These are phyloP conservation scores for Claviceps sorghi DNA, from an alignment of 2,329 filamentous ascomycete species.

Conservation along the genomic window DNA sequence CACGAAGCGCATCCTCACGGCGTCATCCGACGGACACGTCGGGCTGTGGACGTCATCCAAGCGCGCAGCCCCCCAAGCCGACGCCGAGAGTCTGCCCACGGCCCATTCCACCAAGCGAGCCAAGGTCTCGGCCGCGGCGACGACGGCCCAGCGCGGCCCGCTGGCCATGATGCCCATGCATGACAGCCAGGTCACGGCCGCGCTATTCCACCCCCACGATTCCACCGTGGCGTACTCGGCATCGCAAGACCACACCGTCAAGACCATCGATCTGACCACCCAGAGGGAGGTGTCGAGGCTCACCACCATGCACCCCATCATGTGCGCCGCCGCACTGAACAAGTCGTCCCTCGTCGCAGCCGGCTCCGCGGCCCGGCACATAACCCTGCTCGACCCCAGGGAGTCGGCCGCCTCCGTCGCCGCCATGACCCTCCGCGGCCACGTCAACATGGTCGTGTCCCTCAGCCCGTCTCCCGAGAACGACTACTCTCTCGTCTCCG, in stretches of 20 bases:
- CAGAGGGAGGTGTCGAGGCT: conserved; percentile 64
- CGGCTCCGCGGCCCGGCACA: conserved; percentile 72
- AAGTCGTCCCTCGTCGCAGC: conserved; percentile 49
- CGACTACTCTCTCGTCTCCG: conserved; percentile 72
- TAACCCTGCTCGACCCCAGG: conserved; percentile 86
- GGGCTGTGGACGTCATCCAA: conserved; percentile 84
- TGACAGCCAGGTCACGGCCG: conserved; percentile 59
- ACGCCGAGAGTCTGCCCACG: conserved; percentile 52
- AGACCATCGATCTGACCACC: conserved; percentile 83
- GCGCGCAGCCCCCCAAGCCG: conserved; percentile 58
- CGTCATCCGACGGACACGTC: conserved; percentile 67
- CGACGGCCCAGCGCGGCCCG: conserved; percentile 60
- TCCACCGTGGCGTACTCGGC: conserved; percentile 80
- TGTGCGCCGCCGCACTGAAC: conserved; percentile 62
- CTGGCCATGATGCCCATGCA: conserved; percentile 60
- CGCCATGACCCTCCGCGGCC: conserved; percentile 82
- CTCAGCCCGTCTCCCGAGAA: conserved; percentile 43
- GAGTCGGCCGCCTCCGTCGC: conserved; percentile 60
- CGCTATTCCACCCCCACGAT: conserved; percentile 74
- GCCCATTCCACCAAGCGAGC: conserved; percentile 60
- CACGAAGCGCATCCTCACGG: conserved; percentile 68
- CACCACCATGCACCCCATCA: conserved; percentile 68
- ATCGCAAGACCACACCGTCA: conserved; percentile 80
- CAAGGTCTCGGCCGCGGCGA: conserved; percentile 37
- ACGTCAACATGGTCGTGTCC: conserved; percentile 56